These are phyloP conservation scores for Gossypium schwendimanii DNA, from an alignment of 441 rosid genomes.

Conservation along the genomic window DNA sequence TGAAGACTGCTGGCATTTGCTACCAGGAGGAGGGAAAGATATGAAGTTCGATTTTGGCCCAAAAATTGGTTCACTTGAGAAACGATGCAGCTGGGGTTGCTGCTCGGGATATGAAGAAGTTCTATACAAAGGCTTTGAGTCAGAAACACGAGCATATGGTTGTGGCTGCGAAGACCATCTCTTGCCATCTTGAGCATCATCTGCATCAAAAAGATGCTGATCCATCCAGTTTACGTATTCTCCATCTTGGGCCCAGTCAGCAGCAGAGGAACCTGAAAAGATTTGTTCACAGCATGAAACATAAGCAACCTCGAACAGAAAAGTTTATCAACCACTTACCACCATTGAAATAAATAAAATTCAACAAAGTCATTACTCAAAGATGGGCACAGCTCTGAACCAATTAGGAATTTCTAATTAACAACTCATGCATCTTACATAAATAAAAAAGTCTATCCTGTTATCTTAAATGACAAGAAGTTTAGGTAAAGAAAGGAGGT, in stretches of 20 bases:
- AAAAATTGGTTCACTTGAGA: constrained; percentile 56
- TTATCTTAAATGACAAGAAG: not conserved
- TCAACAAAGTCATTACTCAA: not conserved
- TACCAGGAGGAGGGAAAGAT: constrained; percentile 76
- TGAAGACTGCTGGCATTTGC: constrained; percentile 45
- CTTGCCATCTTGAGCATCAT: constrained; percentile 52
- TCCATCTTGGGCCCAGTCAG: constrained; percentile 83
- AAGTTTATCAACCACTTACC: not conserved
- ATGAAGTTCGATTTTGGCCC: constrained; percentile 61
- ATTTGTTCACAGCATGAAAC: not conserved
- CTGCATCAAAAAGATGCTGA: constrained; percentile 47
- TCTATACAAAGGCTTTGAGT: constrained; percentile 65
- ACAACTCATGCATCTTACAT: not conserved
- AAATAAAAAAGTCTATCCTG: not conserved
- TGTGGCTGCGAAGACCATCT: constrained; percentile 78
- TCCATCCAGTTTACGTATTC: constrained; percentile 71
- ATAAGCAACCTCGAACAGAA: not conserved
- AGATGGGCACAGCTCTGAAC: not conserved
- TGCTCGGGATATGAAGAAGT: constrained; percentile 81
- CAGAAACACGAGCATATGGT: constrained; percentile 37
- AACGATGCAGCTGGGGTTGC: constrained; percentile 57
- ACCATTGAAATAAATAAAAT: not conserved
- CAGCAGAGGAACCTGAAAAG: constrained; percentile 72
- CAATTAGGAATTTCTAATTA: not conserved
- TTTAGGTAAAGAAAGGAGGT: not conserved